Evolutionary conservation across 2,329 filamentous ascomycete species (phyloP).

Genomic region (Fusarium euwallaceae): DNA sequence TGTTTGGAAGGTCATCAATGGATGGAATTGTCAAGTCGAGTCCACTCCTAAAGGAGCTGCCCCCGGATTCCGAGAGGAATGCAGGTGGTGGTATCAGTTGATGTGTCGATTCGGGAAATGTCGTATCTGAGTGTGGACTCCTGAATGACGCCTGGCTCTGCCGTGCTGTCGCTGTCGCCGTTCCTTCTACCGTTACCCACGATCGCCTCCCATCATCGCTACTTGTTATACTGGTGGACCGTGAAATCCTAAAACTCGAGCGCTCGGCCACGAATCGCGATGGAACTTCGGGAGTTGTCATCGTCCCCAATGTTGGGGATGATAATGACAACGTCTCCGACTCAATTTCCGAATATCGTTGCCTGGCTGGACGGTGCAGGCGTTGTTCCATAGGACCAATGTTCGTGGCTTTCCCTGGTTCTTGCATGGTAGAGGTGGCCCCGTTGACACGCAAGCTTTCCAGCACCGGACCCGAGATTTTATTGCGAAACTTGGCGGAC

Average conservation of each 20-base stretch:
- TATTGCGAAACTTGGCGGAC: slow-evolving; percentile 48
- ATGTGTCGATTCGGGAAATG: slow-evolving; percentile 48
- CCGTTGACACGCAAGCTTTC: slow-evolving; percentile 47
- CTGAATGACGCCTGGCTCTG: slow-evolving; percentile 44
- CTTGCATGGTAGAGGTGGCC: slow-evolving; percentile 41
- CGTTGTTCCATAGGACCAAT: slow-evolving; percentile 16
- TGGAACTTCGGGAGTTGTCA: slow-evolving; percentile 43
- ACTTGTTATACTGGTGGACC: slow-evolving; percentile 36
- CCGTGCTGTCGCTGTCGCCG: slow-evolving; percentile 37
- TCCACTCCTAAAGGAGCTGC: slow-evolving; percentile 46
- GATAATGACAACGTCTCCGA: slow-evolving; percentile 42
- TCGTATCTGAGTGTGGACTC: slow-evolving; percentile 45
- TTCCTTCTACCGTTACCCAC: slow-evolving; percentile 53
- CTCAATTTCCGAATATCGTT: slow-evolving; percentile 41
- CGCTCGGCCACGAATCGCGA: slow-evolving; percentile 42
- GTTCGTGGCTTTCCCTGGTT: slow-evolving; percentile 34
- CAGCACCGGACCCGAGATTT: slow-evolving; percentile 51
- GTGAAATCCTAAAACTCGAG: slow-evolving; percentile 36
- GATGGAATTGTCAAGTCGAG: slow-evolving; percentile 49
- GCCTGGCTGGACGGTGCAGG: slow-evolving; percentile 30
- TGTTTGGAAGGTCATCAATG: slow-evolving; percentile 44
- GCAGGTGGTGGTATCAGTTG: slow-evolving; percentile 50
- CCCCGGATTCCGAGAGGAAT: slow-evolving; percentile 44
- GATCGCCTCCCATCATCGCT: slow-evolving; percentile 49
- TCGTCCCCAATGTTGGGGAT: slow-evolving; percentile 46